These are phyloP conservation scores for Coemansia sp. DNA, from an alignment of 192 early-diverging fungal genomes.

Conservation along the genomic window DNA sequence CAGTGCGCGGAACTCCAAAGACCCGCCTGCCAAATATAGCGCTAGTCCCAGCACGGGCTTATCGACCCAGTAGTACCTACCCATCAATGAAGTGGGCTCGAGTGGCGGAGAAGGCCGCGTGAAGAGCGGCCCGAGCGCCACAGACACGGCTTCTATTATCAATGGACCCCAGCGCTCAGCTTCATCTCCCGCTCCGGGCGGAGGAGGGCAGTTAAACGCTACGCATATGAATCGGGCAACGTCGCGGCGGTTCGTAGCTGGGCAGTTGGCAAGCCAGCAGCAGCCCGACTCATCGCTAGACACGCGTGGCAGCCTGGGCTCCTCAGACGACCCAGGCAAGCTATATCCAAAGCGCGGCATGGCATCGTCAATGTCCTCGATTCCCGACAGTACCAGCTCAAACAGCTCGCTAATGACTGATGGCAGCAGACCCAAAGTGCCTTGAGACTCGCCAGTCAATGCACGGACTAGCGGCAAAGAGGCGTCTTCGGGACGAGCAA, in stretches of 20 bases:
- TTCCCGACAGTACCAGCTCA: conserved; percentile 35
- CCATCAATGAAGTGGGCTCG: neutral
- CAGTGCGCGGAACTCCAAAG: neutral
- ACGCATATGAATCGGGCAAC: conserved; percentile 22
- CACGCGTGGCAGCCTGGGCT: conserved; percentile 29
- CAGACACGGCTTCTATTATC: neutral
- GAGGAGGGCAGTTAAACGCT: neutral
- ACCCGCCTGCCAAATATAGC: neutral
- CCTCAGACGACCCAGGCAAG: no score
- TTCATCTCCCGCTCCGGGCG: neutral
- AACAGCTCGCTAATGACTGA: conserved; percentile 27
- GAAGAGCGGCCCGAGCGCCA: conserved; percentile 6
- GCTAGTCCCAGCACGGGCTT: conserved; percentile 14
- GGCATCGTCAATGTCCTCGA: conserved; percentile 41
- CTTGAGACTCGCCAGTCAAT: neutral
- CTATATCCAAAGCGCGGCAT: conserved; percentile 18
- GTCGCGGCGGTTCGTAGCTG: neutral
- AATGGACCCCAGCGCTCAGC: neutral
- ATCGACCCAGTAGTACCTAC: conserved; percentile 27
- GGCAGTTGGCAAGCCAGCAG: conserved; percentile 44
- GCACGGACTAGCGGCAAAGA: conserved; percentile 11
- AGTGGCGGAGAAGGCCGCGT: neutral
- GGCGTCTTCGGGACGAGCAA: neutral
- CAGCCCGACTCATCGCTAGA: conserved; percentile 40
- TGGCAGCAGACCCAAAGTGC: neutral